These are phyloP conservation scores for Gossypioides kirkii DNA, from an alignment of 345 rosid genomes.

Conservation along the genomic window DNA sequence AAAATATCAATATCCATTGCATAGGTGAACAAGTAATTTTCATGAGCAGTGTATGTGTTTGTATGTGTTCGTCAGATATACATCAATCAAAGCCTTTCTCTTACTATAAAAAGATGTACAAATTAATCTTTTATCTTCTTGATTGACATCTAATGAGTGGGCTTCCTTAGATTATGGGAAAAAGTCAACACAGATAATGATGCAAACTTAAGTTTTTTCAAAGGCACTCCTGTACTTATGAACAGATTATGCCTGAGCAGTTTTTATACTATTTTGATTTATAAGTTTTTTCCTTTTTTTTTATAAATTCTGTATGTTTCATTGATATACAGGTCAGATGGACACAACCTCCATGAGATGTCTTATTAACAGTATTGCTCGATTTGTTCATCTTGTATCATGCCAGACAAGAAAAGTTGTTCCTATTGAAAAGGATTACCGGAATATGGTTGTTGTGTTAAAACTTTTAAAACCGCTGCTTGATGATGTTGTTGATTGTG, in stretches of 20 bases:
- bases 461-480: constrained; percentile 77
- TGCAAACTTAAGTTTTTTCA: constrained; percentile 1
- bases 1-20: neutral
- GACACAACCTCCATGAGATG: constrained; percentile 52
- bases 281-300: neutral
- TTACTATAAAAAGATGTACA: neutral
- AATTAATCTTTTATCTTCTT: neutral
- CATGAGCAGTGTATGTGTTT: constrained; percentile 11
- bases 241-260: neutral
- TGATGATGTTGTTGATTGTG: constrained; percentile 64
- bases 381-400: constrained; percentile 75
- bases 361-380: constrained; percentile 78
- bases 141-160: neutral
- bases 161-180: constrained; percentile 3
- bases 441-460: constrained; percentile 46
- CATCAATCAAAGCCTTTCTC: neutral
- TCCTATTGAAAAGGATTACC: constrained; percentile 55
- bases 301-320: neutral
- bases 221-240: neutral
- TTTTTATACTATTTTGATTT: neutral
- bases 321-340: constrained; percentile 48
- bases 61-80: neutral
- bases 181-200: neutral
- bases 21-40: neutral
- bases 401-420: constrained; percentile 57